Percentiles rank a stretch among this genome's conserved stretches.
Conservation (phyloP, 2,329 filamentous ascomycete genomes). For the Tolypocladium endophyticum region DNA sequence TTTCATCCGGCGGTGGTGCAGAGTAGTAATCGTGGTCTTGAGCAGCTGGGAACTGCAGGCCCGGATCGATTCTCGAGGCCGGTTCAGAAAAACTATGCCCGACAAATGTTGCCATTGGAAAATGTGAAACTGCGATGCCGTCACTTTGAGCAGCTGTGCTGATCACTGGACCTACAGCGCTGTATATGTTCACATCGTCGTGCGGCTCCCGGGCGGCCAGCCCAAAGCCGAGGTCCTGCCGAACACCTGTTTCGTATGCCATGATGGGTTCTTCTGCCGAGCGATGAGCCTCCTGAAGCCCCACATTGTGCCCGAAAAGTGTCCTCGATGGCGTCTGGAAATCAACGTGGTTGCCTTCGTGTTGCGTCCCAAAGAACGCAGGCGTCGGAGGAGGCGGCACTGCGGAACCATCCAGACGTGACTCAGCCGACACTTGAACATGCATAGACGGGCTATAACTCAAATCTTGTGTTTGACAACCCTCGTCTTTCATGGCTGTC, state of each 20-base stretch:
- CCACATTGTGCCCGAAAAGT: slow-evolving; percentile 1
- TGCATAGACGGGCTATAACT: slow-evolving; percentile 16
- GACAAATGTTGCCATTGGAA: not conserved
- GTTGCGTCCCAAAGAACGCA: not conserved
- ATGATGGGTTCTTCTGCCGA: not conserved
- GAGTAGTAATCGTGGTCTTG: not conserved
- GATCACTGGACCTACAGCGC: not conserved
- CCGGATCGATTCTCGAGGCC: slow-evolving; percentile 6
- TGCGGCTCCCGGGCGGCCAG: not conserved
- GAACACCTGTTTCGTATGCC: not conserved
- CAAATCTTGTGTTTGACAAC: slow-evolving; percentile 21
- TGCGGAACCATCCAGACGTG: slow-evolving; percentile 6
- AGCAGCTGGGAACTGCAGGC: slow-evolving; percentile 3
- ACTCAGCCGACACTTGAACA: slow-evolving; percentile 17
- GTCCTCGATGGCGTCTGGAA: slow-evolving; percentile 6
- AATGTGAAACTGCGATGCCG: not conserved
- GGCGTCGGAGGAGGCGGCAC: slow-evolving; percentile 4
- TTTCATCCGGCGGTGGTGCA: not conserved
- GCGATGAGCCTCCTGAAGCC: not conserved
- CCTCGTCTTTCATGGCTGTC: slow-evolving; percentile 23
- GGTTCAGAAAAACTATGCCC: not conserved
- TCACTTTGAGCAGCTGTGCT: not conserved
- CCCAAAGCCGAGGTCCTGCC: not conserved
- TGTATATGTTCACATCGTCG: not conserved
- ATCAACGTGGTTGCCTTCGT: not conserved